Base-by-base conservation (phyloP, 176 grass and related monocot species). In the Alopecurus myosuroides region DNA sequence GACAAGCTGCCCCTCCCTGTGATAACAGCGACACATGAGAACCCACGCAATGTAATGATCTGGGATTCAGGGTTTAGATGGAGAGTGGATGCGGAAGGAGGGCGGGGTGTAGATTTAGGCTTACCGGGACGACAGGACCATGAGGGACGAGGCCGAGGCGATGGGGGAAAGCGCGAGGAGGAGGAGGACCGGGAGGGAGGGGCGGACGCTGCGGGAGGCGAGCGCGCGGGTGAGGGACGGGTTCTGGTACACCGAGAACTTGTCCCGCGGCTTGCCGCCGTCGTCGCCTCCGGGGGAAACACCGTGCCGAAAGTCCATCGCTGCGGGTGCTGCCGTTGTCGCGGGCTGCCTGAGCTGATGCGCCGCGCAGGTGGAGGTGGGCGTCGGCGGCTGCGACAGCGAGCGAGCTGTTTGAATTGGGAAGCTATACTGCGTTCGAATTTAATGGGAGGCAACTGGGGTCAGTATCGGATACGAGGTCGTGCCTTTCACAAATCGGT, bases 231-330 rank as follows among this genome's bases (percentile, higher is more conserved):
- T 72, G 79, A 98, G 39, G 58, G 85, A 88, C 65, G 96, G 85
- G 80, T 92, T 94, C 82, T 88, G 91, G 85, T 94, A 94, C 36
- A 92, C 89, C 55, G 89, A 95, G 87, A 98, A 98, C 89, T 94
- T 95, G 33, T 90, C 86, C 45, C 91, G 88, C 73, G 65, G 71
- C 78, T 85, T 86, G 52, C 23, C 55, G 51, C 26, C 74, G 36
- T 69, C 60, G 8, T 42, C 31, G 18, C 55, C 20, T 50, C 46
- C 75, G 19, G 77, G 49, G 44, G 85, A 78, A 17, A 19, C 56
- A 48, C 45, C 62, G 0, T 53, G 70, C 66, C 78, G 55, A 77
- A 60, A 83, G 30, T 71, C 87, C 89, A 94, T 92, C 46, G 36
- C 74, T 25, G 35, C 70, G 14, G 74, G 20, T 41, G 81, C 4